phyloP scores from a whole-genome alignment of 225 moss, liverwort and hornwort species.

The Asterella californica region DNA sequence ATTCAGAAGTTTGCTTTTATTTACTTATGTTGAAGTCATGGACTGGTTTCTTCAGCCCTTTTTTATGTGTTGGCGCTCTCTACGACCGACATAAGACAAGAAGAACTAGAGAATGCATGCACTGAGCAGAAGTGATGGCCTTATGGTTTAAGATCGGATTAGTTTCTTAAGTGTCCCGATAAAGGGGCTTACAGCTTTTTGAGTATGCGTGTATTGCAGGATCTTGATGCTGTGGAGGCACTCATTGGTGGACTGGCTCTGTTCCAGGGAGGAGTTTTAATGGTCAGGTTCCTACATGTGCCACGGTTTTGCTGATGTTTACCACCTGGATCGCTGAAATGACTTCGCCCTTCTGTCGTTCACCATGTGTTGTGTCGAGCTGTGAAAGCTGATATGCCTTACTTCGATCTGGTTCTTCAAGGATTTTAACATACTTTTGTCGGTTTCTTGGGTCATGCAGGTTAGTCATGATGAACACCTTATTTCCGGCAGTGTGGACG shows the following conservation, averaged over 20 bases:
- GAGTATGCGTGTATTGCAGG: constrained; percentile 35
- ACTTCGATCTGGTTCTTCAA: not conserved
- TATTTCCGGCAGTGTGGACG: constrained; percentile 97
- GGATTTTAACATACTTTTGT: too few relatives aligned
- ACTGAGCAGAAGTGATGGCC: not conserved
- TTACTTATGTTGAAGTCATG: too few relatives aligned
- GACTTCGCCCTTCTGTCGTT: not conserved
- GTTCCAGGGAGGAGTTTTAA: constrained; percentile 97
- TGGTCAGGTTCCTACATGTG: constrained; percentile 45
- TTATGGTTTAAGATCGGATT: not conserved
- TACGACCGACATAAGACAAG: too few relatives aligned
- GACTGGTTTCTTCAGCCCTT: too few relatives aligned
- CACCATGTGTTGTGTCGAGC: not conserved
- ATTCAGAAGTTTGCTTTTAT: too few relatives aligned
- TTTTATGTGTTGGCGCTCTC: too few relatives aligned
- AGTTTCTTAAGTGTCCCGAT: not conserved
- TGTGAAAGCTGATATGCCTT: not conserved
- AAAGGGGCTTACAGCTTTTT: not conserved
- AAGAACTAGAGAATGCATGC: not conserved
- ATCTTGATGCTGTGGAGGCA: constrained; percentile 98
- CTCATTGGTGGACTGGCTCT: constrained; percentile 89
- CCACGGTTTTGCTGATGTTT: not conserved
- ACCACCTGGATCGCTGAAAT: not conserved
- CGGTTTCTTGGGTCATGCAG: constrained; percentile 32
- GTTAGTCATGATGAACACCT: constrained; percentile 99